phyloP scores from a whole-genome alignment of 2,329 filamentous ascomycete genomes.

The Scytalidium sp. region DNA sequence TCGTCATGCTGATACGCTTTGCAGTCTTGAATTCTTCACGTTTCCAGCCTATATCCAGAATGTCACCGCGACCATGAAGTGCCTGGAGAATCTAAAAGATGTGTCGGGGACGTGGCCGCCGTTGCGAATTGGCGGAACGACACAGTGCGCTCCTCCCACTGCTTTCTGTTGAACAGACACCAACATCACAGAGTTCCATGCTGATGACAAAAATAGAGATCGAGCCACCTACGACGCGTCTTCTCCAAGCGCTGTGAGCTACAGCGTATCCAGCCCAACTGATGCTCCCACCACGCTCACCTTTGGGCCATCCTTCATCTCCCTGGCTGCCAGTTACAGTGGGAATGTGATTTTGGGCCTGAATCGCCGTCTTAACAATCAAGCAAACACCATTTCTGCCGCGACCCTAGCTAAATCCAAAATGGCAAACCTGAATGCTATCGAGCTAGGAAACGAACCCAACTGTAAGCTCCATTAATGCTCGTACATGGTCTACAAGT shows the following conservation, averaged over 20 bases:
- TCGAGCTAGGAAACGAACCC: slow-evolving; percentile 57
- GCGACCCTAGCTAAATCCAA: slow-evolving; percentile 39
- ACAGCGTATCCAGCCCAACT: slow-evolving; percentile 42
- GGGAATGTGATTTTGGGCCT: slow-evolving; percentile 46
- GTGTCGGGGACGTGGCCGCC: slow-evolving; percentile 50
- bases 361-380: slow-evolving; percentile 50
- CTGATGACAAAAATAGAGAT: slow-evolving; percentile 31
- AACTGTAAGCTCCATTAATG: slow-evolving; percentile 49
- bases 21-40: slow-evolving; percentile 52
- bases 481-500: too few relatives aligned
- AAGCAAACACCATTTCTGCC: slow-evolving; percentile 51
- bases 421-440: slow-evolving; percentile 48
- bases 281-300: slow-evolving; percentile 49
- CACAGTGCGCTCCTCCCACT: slow-evolving; percentile 33
- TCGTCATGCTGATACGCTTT: too few relatives aligned
- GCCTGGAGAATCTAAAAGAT: slow-evolving; percentile 47
- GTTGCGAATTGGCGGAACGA: slow-evolving; percentile 56
- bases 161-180: neutral
- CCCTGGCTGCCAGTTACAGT: slow-evolving; percentile 43
- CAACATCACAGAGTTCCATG: too few relatives aligned
- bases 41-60: slow-evolving; percentile 53
- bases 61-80: slow-evolving; percentile 47
- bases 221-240: slow-evolving; percentile 48
- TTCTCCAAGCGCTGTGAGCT: slow-evolving; percentile 44
- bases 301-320: slow-evolving; percentile 50